These are phyloP conservation scores for Beauveria sp. DNA, from an alignment of 2,329 filamentous ascomycete genomes.

Conservation along the genomic window DNA sequence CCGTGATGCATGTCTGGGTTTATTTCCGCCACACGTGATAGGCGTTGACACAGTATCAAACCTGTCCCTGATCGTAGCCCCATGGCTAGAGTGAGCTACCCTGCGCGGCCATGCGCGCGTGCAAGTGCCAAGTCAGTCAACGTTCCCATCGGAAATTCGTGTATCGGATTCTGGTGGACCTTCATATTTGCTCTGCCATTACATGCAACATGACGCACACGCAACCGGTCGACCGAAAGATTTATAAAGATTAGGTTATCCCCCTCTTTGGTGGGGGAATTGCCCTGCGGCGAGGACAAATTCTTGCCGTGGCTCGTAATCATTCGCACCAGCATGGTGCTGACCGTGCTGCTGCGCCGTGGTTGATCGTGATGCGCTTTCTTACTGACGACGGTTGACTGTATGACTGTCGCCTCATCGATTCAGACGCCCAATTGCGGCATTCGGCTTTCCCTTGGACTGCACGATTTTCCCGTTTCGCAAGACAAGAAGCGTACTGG, in stretches of 20 bases:
- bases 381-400: neutral
- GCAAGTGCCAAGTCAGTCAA: neutral
- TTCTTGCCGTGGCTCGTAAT: neutral
- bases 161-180: neutral
- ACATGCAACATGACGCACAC: neutral
- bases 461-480: no score
- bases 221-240: neutral
- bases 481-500: no score
- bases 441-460: no score
- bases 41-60: no score
- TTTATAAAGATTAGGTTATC: neutral
- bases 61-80: neutral
- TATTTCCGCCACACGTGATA: slow-evolving; percentile 2
- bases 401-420: neutral
- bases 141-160: neutral
- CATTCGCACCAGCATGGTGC: neutral
- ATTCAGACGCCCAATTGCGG: neutral
- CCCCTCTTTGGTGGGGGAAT: neutral
- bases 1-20: slow-evolving; percentile 3
- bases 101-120: neutral
- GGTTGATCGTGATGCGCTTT: neutral
- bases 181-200: no score
- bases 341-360: neutral
- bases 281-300: neutral
- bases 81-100: neutral